These are phyloP conservation scores for Paxillus ammoniavirescens DNA, from an alignment of 768 basidiomycete species.

Conservation along the genomic window DNA sequence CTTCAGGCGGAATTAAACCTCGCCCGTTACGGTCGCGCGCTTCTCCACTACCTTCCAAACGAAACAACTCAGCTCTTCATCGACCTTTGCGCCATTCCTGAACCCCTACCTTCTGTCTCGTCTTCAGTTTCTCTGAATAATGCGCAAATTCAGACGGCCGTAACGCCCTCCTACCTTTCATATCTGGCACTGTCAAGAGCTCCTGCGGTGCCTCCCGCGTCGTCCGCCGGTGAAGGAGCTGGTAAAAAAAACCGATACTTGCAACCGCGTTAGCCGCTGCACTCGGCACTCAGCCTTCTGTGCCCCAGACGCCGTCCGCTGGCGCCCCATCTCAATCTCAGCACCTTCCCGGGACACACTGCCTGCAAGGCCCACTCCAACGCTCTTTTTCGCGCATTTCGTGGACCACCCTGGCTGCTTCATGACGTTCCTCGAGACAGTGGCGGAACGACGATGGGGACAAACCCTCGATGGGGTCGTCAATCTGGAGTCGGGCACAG, in stretches of 20 bases:
- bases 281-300: constrained; percentile 17
- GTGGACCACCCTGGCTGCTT: constrained; percentile 86
- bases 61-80: constrained; percentile 91
- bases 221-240: constrained; percentile 29
- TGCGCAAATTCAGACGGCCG: constrained; percentile 21
- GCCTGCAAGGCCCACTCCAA: constrained; percentile 69
- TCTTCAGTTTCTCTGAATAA: constrained; percentile 26
- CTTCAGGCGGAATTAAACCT: constrained; percentile 85
- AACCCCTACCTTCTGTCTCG: constrained; percentile 39
- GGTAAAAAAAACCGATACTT: constrained; percentile 19
- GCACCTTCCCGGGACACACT: constrained; percentile 25
- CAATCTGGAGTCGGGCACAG: constrained; percentile 6
- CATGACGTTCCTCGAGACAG: constrained; percentile 83
- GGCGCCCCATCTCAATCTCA: constrained; percentile 6
- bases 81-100: constrained; percentile 79
- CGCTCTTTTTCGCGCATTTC: constrained; percentile 91
- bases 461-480: constrained; percentile 54
- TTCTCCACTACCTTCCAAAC: constrained; percentile 78
- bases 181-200: constrained; percentile 74
- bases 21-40: constrained; percentile 82
- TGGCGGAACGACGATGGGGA: constrained; percentile 77
- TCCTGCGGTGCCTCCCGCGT: constrained; percentile 41
- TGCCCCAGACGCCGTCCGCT: constrained; percentile 6
- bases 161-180: constrained; percentile 67
- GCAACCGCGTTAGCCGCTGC: constrained; percentile 23